A percentile compares a stretch with the other conserved stretches of the same genome.
Conservation (phyloP, 805 yeast genomes). For the Sporopachydermia lactativora region DNA sequence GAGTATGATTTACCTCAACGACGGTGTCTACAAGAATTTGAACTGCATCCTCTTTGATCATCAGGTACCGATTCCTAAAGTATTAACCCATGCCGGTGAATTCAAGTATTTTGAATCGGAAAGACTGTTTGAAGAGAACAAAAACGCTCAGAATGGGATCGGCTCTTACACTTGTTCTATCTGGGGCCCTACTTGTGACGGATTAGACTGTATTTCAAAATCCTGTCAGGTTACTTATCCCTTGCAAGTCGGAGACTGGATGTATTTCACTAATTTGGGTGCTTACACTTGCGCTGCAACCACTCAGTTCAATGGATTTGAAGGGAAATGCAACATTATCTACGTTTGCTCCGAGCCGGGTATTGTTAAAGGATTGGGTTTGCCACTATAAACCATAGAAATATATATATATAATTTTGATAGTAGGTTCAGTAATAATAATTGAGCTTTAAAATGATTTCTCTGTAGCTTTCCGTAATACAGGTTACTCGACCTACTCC, state of each 20-base stretch:
- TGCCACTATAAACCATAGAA: too few relatives aligned
- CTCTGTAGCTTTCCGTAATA: too few relatives aligned
- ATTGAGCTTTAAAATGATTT: too few relatives aligned
- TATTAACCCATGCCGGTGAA: conserved; percentile 40
- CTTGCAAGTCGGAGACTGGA: conserved; percentile 82
- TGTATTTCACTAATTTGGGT: conserved; percentile 70
- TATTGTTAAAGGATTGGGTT: conserved; percentile 5
- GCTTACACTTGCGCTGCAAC: conserved; percentile 91
- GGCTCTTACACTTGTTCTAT: conserved; percentile 39
- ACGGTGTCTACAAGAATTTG: conserved; percentile 92
- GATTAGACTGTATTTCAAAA: conserved; percentile 67
- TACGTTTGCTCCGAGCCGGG: conserved; percentile 39
- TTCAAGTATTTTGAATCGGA: conserved; percentile 23
- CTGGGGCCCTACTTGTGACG: conserved; percentile 99
- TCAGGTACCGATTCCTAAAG: conserved; percentile 60
- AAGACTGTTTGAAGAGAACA: conserved; percentile 10
- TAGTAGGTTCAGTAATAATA: too few relatives aligned
- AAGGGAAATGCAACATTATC: conserved; percentile 36
- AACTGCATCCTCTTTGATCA: conserved; percentile 91
- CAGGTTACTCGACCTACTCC: too few relatives aligned
- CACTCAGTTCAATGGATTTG: conserved; percentile 87
- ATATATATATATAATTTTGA: too few relatives aligned
- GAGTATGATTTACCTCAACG: conserved; percentile 78
- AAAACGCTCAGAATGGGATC: conserved; percentile 4
- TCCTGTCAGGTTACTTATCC: conserved; percentile 39